Conservation (phyloP, 805 yeast species). For the Pichia occidentalis region DNA sequence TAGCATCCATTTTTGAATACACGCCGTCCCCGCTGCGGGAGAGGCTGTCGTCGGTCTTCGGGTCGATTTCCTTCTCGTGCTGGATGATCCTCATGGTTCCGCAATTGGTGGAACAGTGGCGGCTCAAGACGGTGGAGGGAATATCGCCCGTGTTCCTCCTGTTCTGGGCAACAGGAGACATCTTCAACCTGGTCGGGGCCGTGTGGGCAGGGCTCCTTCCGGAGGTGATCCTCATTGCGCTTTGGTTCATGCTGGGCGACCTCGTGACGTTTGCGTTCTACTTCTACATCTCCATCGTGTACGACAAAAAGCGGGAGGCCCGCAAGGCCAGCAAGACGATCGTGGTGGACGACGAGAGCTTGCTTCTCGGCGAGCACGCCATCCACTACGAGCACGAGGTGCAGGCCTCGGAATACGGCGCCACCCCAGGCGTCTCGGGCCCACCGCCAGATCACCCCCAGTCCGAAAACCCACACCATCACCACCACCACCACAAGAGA, state of each 20-base stretch:
- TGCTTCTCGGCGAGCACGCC: conserved; percentile 26
- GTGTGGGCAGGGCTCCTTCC: conserved; percentile 66
- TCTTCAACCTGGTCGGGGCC: conserved; percentile 61
- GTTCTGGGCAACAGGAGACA: conserved; percentile 69
- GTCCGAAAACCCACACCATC: conserved; percentile 1
- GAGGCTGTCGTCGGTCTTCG: conserved; percentile 55
- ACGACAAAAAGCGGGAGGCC: conserved; percentile 29
- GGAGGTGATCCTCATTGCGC: conserved; percentile 60
- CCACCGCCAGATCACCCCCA: conserved; percentile 1
- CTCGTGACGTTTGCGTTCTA: conserved; percentile 50
- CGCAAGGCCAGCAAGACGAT: conserved; percentile 11
- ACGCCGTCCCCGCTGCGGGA: conserved; percentile 31
- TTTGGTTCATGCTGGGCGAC: conserved; percentile 76
- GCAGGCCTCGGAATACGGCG: not conserved
- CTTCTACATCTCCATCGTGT: conserved; percentile 51
- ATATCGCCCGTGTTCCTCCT: conserved; percentile 60
- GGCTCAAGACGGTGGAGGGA: conserved; percentile 68
- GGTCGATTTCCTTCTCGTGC: conserved; percentile 68
- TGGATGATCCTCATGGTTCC: conserved; percentile 75
- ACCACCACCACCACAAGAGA: conserved; percentile 10
- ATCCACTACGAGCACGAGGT: conserved; percentile 8
- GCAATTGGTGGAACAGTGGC: conserved; percentile 76
- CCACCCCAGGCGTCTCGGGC: not conserved
- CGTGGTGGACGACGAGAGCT: conserved; percentile 26
- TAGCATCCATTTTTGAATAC: too few species aligned